phyloP scores from a whole-genome alignment of 108 stramenopile genomes.

The Cyclotella sp. region DNA sequence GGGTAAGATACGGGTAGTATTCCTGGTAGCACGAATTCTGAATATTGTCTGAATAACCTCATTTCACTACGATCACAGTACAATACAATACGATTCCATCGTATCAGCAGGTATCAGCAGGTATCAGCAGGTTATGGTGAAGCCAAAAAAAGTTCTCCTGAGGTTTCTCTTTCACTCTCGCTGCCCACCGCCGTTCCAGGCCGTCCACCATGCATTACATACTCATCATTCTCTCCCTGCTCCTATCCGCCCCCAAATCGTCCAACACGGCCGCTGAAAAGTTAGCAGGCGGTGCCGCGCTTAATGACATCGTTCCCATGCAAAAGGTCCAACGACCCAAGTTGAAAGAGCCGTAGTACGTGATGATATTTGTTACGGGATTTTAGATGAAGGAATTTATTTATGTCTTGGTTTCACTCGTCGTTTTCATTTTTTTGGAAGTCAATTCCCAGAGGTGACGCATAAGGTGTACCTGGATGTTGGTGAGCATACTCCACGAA shows the following conservation, averaged over 20 bases:
- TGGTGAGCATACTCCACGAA: slow-evolving; percentile 28
- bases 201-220: neutral
- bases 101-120: no score
- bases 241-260: neutral
- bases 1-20: no score
- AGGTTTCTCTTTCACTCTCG: neutral
- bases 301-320: slow-evolving; percentile 56
- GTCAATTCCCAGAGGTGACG: slow-evolving; percentile 79
- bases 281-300: slow-evolving; percentile 7
- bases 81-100: no score
- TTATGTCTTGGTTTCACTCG: neutral
- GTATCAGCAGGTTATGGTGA: no score
- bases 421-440: slow-evolving; percentile 24
- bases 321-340: slow-evolving; percentile 75
- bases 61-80: no score
- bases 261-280: neutral
- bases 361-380: slow-evolving; percentile 16
- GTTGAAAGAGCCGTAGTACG: slow-evolving; percentile 79
- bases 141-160: no score
- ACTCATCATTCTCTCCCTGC: neutral
- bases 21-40: no score
- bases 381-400: neutral
- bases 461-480: slow-evolving; percentile 79
- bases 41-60: no score
- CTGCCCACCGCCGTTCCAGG: neutral